Evolutionary conservation across 179 eudicot species (phyloP).

Genomic region (Beta corolliflora): DNA sequence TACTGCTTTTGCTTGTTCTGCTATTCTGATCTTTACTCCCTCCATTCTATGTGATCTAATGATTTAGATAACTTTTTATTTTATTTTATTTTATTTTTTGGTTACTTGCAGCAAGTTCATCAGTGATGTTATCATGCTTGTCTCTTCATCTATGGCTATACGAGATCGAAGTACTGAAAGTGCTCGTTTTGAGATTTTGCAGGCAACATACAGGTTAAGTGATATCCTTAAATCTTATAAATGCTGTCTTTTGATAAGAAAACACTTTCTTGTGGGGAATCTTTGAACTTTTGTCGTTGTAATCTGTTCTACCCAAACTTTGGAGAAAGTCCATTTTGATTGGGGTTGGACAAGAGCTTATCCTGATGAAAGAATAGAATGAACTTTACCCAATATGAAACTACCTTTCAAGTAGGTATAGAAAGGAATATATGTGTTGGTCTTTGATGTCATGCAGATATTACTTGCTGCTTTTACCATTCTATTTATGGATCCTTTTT

Average conservation of each 20-base stretch:
- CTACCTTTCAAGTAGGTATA: neutral
- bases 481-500: conserved; percentile 1
- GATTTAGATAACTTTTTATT: neutral
- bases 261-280: neutral
- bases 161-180: conserved; percentile 82
- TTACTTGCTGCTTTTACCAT: conserved; percentile 3
- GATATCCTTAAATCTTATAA: neutral
- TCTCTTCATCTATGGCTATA: conserved; percentile 74
- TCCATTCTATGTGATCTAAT: neutral
- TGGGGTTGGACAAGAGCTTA: neutral
- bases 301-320: neutral
- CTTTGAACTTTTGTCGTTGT: neutral
- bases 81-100: conserved; percentile 10
- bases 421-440: neutral
- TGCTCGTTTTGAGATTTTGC: conserved; percentile 91
- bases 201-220: conserved; percentile 72
- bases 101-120: conserved; percentile 72
- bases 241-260: neutral
- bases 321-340: conserved; percentile 10
- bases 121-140: conserved; percentile 79
- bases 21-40: conserved; percentile 1
- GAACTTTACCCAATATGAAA: neutral
- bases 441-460: neutral
- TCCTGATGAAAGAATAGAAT: neutral
- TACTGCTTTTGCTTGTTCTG: neutral